Evolutionary conservation across 495 filamentous ascomycete species (phyloP), one percentile per base, ranked within the genome.

Genomic region (Daldinia concentrica): DNA sequence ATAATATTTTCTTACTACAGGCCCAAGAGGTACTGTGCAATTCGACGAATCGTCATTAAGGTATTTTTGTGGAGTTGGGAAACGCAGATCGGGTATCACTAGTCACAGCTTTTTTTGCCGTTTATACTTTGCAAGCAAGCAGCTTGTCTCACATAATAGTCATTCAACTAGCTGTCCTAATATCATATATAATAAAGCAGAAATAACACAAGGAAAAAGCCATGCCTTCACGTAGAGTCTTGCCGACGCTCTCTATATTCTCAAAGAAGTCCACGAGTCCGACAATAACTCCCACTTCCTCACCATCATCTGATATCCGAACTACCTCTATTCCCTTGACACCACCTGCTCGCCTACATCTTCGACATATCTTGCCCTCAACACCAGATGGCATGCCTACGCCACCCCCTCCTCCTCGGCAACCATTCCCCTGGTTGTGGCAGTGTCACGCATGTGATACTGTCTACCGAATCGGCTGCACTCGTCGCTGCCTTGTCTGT

Each of bases 401-500:
- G 57, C 66, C 76, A 60, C 73, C 74, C 0, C 73, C 61, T 0
- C 73, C 71, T 11, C 80, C 79, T 15, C 68, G 71, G 3, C 32
- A 58, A 0, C 81, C 82, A 2, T 71, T 64, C 17, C 72, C 77
- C 12, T 85, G 82, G 83, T 58, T 77, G n/a, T 85, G 83, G 83
- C 76, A 76, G 32, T 86, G 83, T 62, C 81, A 83, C 63, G 54
- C 61, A 2, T 86, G 83, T 69, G 27, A 52, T n/a, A 71, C 62
- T 8, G 58, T 72, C 0, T 85, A 84, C 69, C 75, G 73, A 1
- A 66, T 85, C 9, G 72, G 79, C n/a, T 79, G 79, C 66, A 84
- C 82, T 0, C 77, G 81, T 2, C 82, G 83, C 11, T 86, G 83
- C 45, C 76, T 86, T 5, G 68, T 79, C 17, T 84, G 83, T 66